Conservation (phyloP, 2,329 filamentous ascomycete genomes). For the Dothideomycetes sp. region DNA sequence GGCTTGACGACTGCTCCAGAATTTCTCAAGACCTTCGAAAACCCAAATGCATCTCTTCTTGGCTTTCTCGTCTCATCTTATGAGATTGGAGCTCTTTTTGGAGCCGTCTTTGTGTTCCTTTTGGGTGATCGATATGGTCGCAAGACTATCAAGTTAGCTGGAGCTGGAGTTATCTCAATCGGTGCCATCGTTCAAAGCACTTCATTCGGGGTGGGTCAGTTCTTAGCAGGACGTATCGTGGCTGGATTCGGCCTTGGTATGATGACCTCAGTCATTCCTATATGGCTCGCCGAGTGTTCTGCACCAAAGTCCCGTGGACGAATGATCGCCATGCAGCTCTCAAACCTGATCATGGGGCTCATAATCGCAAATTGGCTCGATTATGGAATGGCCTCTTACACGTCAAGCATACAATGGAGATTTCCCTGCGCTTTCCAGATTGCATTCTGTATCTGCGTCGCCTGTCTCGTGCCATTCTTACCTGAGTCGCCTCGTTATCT, state of each 20-base stretch:
- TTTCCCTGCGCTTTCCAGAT: conserved; percentile 40
- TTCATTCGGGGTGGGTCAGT: conserved; percentile 32
- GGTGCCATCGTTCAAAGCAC: conserved; percentile 38
- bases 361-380: conserved; percentile 45
- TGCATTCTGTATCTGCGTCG: conserved; percentile 45
- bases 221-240: conserved; percentile 40
- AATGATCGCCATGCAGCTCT: conserved; percentile 43
- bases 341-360: conserved; percentile 43
- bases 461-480: conserved; percentile 39
- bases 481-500: conserved; percentile 52
- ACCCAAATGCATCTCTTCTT: conserved; percentile 14
- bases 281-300: conserved; percentile 43
- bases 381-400: conserved; percentile 45
- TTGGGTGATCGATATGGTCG: conserved; percentile 43
- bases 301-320: conserved; percentile 42
- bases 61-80: conserved; percentile 31
- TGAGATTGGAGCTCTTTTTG: conserved; percentile 40
- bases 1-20: conserved; percentile 27
- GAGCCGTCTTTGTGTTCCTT: conserved; percentile 42
- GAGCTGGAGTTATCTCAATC: conserved; percentile 37
- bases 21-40: conserved; percentile 25
- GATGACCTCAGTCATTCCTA: conserved; percentile 44
- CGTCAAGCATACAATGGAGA: conserved; percentile 24
- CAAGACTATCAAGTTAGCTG: conserved; percentile 40
- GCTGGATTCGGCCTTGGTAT: conserved; percentile 41